Percentiles rank a stretch among this genome's conserved stretches.
Evolutionary conservation across 768 basidiomycete genomes (phyloP).

Genomic region (Mycena metata): DNA sequence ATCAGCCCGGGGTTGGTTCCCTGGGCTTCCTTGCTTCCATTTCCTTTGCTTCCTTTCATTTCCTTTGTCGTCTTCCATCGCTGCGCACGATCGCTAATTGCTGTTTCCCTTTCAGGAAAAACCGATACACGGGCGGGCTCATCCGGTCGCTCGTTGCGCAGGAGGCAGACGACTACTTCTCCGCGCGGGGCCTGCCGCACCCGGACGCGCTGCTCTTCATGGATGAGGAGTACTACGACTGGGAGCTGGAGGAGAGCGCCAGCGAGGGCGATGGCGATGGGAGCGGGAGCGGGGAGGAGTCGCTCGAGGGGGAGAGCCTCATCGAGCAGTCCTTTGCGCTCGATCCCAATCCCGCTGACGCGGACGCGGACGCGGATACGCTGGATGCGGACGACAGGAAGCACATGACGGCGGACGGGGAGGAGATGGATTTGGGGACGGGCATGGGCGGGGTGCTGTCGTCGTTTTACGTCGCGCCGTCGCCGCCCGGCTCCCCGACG

Average conservation of each 20-base stretch:
- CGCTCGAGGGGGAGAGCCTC: constrained; percentile 18
- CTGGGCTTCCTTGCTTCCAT: no score
- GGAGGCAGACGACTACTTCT: constrained; percentile 38
- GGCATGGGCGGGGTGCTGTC: constrained; percentile 34
- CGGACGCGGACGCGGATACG: neutral
- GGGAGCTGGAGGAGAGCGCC: constrained; percentile 38
- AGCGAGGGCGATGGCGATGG: constrained; percentile 33
- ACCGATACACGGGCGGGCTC: constrained; percentile 32
- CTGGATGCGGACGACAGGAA: neutral
- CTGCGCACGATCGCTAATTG: neutral
- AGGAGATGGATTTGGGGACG: constrained; percentile 18
- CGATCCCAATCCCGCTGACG: neutral
- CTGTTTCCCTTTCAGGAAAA: constrained; percentile 4
- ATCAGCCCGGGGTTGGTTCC: neutral
- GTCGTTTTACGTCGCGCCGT: constrained; percentile 31
- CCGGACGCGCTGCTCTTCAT: constrained; percentile 37
- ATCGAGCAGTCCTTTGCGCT: constrained; percentile 25
- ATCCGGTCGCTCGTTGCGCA: constrained; percentile 39
- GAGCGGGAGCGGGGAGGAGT: constrained; percentile 13
- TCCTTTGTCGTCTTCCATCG: neutral
- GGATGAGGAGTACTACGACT: constrained; percentile 41
- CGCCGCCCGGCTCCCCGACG: neutral
- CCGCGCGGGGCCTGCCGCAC: constrained; percentile 29
- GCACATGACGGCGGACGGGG: neutral
- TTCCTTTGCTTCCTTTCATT: neutral